Percentiles rank a stretch among this genome's conserved stretches.
Evolutionary conservation across 202 grass and related monocot genomes (phyloP).

Genomic region (Saccharum hybrid): DNA sequence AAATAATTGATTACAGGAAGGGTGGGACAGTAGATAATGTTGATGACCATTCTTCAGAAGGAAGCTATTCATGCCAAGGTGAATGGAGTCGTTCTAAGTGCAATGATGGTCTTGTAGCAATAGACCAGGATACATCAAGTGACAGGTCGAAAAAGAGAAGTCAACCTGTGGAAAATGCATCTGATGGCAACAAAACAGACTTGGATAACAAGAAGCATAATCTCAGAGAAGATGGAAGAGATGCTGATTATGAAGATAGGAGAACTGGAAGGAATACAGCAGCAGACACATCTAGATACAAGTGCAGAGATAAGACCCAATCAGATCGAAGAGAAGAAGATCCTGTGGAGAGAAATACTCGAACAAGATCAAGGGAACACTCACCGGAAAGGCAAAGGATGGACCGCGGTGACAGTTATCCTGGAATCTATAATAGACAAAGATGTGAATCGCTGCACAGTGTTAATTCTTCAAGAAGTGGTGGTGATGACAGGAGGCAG

Average conservation of each 20-base stretch:
- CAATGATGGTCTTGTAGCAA: constrained; percentile 4
- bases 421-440: neutral
- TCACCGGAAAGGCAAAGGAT: neutral
- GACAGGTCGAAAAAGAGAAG: constrained; percentile 25
- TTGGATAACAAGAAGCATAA: neutral
- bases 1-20: constrained; percentile 13
- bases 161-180: constrained; percentile 1
- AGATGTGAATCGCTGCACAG: neutral
- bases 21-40: neutral
- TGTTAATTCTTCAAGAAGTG: neutral
- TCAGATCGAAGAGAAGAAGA: too few relatives aligned
- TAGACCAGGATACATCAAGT: constrained; percentile 24
- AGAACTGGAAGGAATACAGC: neutral
- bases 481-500: neutral
- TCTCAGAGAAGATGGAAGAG: constrained; percentile 6
- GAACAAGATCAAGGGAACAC: constrained; percentile 25
- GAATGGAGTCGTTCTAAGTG: constrained; percentile 13
- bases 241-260: neutral
- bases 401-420: neutral
- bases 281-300: neutral
- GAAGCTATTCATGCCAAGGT: constrained; percentile 2
- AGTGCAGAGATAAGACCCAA: too few relatives aligned
- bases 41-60: neutral
- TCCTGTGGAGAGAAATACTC: neutral
- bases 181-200: neutral